phyloP scores from a whole-genome alignment of 129 eudicot genomes.

The Ambrosia artemisiifolia region DNA sequence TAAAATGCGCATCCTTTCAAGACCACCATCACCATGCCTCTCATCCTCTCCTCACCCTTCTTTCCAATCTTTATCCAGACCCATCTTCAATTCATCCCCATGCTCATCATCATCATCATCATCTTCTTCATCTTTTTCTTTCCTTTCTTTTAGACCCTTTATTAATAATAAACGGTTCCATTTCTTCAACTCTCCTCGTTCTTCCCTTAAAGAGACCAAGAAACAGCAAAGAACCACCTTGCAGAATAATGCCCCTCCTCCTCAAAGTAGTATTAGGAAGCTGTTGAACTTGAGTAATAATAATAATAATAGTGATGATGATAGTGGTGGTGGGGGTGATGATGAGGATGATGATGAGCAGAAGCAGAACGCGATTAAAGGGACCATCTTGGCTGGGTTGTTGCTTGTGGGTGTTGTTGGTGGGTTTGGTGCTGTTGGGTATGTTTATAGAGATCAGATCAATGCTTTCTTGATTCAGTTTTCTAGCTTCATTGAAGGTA shows the following conservation, averaged over 20 bases:
- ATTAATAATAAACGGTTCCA: slow-evolving; percentile 53
- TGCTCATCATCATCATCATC: slow-evolving; percentile 15
- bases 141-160: slow-evolving; percentile 34
- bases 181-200: slow-evolving; percentile 66
- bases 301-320: slow-evolving; percentile 17
- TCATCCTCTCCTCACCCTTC: slow-evolving; percentile 25
- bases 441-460: slow-evolving; percentile 80
- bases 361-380: slow-evolving; percentile 59
- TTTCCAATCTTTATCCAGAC: slow-evolving; percentile 21
- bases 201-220: slow-evolving; percentile 65
- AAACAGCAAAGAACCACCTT: slow-evolving; percentile 50
- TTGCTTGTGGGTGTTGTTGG: slow-evolving; percentile 84
- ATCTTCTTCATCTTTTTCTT: slow-evolving; percentile 15
- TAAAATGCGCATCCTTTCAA: slow-evolving; percentile 32
- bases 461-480: slow-evolving; percentile 84
- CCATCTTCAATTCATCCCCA: slow-evolving; percentile 31
- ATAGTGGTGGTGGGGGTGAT: neutral
- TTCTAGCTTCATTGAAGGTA: slow-evolving; percentile 86
- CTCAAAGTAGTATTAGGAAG: slow-evolving; percentile 34
- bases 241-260: slow-evolving; percentile 30
- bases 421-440: slow-evolving; percentile 88
- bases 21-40: slow-evolving; percentile 61
- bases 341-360: slow-evolving; percentile 31
- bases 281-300: slow-evolving; percentile 50
- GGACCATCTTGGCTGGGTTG: slow-evolving; percentile 80